phyloP scores from a whole-genome alignment of 1,284 basidiomycete genomes.

The Hymenochaete sp. region DNA sequence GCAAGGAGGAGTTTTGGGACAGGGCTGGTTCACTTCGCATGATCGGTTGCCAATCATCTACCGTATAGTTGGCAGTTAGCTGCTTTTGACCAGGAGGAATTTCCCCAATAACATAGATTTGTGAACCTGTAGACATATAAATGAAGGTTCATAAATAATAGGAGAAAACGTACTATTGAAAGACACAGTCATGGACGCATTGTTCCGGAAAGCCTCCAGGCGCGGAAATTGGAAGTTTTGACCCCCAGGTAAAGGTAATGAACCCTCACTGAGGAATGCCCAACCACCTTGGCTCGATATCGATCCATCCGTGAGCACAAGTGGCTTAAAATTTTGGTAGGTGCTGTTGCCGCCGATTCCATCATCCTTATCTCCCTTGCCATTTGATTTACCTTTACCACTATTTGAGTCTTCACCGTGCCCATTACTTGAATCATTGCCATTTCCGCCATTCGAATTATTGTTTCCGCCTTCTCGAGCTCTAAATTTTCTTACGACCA shows the following conservation, averaged over 20 bases:
- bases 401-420: background rate
- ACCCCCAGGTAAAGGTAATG: background rate
- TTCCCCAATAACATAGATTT: slow-evolving; percentile 8
- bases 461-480: background rate
- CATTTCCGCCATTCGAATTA: background rate
- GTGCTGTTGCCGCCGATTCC: background rate
- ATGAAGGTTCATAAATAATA: background rate
- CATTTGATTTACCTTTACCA: background rate
- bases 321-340: background rate
- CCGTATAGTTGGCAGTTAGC: slow-evolving; percentile 13
- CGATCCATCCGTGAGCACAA: background rate
- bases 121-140: background rate
- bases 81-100: slow-evolving; percentile 4
- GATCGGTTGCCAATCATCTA: slow-evolving; percentile 4
- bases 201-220: background rate
- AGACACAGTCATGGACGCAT: background rate
- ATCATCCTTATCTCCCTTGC: background rate
- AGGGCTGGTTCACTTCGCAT: background rate
- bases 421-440: background rate
- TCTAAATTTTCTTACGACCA: background rate
- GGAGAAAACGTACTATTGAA: background rate
- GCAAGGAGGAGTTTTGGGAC: background rate
- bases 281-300: background rate
- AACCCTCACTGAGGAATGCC: background rate
- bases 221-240: background rate